phyloP scores from a whole-genome alignment of 768 basidiomycete species.

The Botryobasidium botryosum region DNA sequence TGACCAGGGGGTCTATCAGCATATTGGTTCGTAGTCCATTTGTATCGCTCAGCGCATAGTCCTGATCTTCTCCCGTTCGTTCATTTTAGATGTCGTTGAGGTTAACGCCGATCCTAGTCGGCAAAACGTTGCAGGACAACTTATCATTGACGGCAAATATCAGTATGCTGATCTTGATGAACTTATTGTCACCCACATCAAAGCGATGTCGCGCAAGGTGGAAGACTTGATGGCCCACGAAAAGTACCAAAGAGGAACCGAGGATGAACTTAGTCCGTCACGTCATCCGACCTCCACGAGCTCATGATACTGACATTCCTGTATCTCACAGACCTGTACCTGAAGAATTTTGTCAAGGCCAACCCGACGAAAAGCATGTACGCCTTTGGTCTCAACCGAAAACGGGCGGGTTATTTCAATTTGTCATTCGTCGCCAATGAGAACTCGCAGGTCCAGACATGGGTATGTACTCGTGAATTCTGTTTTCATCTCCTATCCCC shows the following conservation, averaged over 20 bases:
- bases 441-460: slow-evolving; percentile 74
- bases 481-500: not conserved
- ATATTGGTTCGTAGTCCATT: slow-evolving; percentile 63
- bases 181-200: slow-evolving; percentile 89
- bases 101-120: slow-evolving; percentile 58
- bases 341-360: slow-evolving; percentile 81
- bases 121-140: slow-evolving; percentile 41
- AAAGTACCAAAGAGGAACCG: slow-evolving; percentile 77
- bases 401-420: slow-evolving; percentile 82
- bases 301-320: not conserved
- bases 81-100: slow-evolving; percentile 54
- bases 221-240: slow-evolving; percentile 93
- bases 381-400: slow-evolving; percentile 82
- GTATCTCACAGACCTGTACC: slow-evolving; percentile 45
- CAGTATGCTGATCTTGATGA: slow-evolving; percentile 90
- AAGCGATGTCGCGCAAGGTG: slow-evolving; percentile 81
- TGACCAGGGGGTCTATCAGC: slow-evolving; percentile 87
- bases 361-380: slow-evolving; percentile 93
- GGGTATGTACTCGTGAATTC: slow-evolving; percentile 38
- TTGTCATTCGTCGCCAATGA: slow-evolving; percentile 89
- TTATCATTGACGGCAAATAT: slow-evolving; percentile 61
- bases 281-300: not conserved
- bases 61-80: not conserved
- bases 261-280: slow-evolving; percentile 80
- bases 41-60: slow-evolving; percentile 1